Conservation (phyloP, 371 early-diverging fungal genomes). For the Mortierella sp. region DNA sequence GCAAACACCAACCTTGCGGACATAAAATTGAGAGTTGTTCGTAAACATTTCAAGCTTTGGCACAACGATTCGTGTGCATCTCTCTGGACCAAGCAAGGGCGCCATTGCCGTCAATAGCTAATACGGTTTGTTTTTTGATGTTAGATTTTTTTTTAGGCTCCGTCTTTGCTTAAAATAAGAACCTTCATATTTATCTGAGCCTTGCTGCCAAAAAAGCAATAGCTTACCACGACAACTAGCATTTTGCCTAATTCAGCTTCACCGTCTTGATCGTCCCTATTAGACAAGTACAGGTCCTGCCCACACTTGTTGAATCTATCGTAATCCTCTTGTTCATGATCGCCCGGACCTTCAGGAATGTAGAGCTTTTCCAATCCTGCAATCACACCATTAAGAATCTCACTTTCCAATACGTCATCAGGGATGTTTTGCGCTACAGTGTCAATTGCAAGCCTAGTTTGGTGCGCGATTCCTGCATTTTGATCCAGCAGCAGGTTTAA, state of each 20-base stretch:
- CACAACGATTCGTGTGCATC: slow-evolving; percentile 62
- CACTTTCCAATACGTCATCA: slow-evolving; percentile 62
- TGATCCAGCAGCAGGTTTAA: slow-evolving; percentile 67
- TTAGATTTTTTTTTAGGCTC: background rate
- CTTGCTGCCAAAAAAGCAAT: background rate
- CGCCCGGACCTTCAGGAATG: slow-evolving; percentile 1
- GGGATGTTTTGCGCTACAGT: slow-evolving; percentile 63
- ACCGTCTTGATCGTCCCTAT: slow-evolving; percentile 54
- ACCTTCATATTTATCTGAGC: background rate
- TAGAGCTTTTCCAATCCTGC: slow-evolving; percentile 55
- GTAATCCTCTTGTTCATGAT: slow-evolving; percentile 9
- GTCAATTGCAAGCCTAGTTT: slow-evolving; percentile 64
- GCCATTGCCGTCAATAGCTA: slow-evolving; percentile 68
- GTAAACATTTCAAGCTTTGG: slow-evolving; percentile 67
- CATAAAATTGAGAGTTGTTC: slow-evolving; percentile 66
- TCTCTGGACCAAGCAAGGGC: slow-evolving; percentile 60
- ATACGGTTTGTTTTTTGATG: background rate
- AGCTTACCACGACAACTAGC: slow-evolving; percentile 68
- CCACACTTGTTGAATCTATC: slow-evolving; percentile 38
- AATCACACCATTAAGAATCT: slow-evolving; percentile 66
- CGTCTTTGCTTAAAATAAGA: background rate
- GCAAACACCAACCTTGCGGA: slow-evolving; percentile 58
- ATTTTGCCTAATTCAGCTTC: slow-evolving; percentile 71
- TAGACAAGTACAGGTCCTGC: background rate
- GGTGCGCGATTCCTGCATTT: slow-evolving; percentile 63